Evolutionary conservation across 108 stramenopile genomes (phyloP).

Genomic region (Conticribra guillardii): DNA sequence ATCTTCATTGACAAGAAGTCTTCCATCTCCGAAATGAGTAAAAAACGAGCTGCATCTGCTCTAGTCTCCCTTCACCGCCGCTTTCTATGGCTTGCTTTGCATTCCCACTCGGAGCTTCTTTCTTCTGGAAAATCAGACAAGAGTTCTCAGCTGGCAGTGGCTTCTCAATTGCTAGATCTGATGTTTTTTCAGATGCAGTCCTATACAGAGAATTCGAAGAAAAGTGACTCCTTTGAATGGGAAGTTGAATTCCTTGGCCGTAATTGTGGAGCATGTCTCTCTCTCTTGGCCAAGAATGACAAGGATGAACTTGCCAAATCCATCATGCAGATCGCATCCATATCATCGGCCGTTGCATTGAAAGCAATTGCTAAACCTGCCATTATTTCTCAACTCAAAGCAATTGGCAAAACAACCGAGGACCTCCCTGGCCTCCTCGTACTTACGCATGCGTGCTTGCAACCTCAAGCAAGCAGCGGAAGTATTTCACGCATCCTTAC

Average conservation of each 20-base stretch:
- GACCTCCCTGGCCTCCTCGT: slow-evolving; percentile 11
- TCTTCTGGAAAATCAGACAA: background rate
- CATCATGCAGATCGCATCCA: slow-evolving; percentile 30
- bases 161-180: slow-evolving; percentile 18
- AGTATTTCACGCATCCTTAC: slow-evolving; percentile 46
- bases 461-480: slow-evolving; percentile 22
- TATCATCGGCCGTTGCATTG: slow-evolving; percentile 22
- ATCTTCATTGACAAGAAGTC: slow-evolving; percentile 5
- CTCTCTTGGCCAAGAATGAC: slow-evolving; percentile 2
- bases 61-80: background rate
- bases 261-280: slow-evolving; percentile 15
- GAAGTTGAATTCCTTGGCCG: slow-evolving; percentile 32
- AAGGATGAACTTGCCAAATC: slow-evolving; percentile 13
- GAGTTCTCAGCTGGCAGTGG: background rate
- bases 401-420: background rate
- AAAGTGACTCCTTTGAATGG: slow-evolving; percentile 21
- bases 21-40: too few species aligned
- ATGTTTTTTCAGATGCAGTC: slow-evolving; percentile 34
- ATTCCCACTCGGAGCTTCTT: slow-evolving; percentile 32
- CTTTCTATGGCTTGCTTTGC: slow-evolving; percentile 13
- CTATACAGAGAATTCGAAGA: slow-evolving; percentile 37
- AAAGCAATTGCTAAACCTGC: slow-evolving; percentile 34
- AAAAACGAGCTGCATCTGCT: too few species aligned
- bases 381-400: slow-evolving; percentile 25
- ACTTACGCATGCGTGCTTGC: slow-evolving; percentile 34